Conservation (phyloP, 2,329 filamentous ascomycete genomes). For the Myriosclerotinia curreyana region DNA sequence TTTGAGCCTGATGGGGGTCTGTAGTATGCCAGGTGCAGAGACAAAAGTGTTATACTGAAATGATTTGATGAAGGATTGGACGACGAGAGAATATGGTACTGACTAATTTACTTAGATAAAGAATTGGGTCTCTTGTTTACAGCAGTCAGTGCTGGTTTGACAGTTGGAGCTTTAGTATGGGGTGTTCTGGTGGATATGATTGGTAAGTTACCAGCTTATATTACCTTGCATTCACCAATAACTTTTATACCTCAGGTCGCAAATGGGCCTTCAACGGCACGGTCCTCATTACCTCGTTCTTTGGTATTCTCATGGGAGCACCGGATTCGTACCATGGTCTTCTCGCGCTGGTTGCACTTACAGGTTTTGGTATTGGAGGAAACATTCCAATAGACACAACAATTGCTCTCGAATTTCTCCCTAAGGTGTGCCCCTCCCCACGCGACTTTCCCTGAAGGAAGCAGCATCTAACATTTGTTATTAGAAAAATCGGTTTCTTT, state of each 20-base stretch:
- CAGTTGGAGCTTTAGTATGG: conserved; percentile 31
- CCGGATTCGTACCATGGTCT: conserved; percentile 28
- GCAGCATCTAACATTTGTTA: conserved; percentile 1
- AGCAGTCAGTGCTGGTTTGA: conserved; percentile 29
- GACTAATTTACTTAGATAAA: conserved; percentile 15
- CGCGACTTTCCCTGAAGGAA: background rate
- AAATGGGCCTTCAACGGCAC: conserved; percentile 35
- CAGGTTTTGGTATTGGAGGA: conserved; percentile 34
- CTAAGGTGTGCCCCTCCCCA: conserved; percentile 24
- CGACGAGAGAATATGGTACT: conserved; percentile 5
- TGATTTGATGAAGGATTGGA: conserved; percentile 5
- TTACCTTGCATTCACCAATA: background rate
- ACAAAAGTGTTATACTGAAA: background rate
- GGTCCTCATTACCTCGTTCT: conserved; percentile 27
- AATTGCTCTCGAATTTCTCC: conserved; percentile 35
- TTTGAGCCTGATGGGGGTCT: background rate
- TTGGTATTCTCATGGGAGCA: conserved; percentile 29
- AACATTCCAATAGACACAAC: conserved; percentile 38
- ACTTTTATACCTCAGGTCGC: conserved; percentile 24
- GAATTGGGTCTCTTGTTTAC: conserved; percentile 30
- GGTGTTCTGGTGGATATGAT: conserved; percentile 33
- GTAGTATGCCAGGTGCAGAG: background rate
- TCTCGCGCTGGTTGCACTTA: conserved; percentile 26
- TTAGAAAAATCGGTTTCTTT: conserved; percentile 32
- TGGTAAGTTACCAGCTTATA: conserved; percentile 22